A percentile compares a stretch with the other conserved stretches of the same genome.
These are phyloP conservation scores for Anthracocystis panici-leucophaei DNA, from an alignment of 1,284 basidiomycete genomes.

Conservation along the genomic window DNA sequence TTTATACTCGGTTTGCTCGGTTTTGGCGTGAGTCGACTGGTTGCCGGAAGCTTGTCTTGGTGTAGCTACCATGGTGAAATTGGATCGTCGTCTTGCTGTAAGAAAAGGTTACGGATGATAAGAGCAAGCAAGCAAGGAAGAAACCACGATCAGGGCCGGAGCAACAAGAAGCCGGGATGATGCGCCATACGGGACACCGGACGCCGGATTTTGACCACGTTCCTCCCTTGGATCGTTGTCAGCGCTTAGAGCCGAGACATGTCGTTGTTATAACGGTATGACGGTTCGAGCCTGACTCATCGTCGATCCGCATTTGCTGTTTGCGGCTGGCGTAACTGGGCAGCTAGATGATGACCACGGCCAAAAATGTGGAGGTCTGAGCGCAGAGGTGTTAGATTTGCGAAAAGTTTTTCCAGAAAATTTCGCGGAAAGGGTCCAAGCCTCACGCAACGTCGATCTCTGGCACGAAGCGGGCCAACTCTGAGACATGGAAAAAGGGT, in stretches of 20 bases:
- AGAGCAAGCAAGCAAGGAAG: not conserved
- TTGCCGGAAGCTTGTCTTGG: conserved; percentile 26
- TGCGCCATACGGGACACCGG: too few species aligned
- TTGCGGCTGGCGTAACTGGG: conserved; percentile 20
- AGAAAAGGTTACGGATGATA: not conserved
- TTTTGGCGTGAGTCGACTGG: conserved; percentile 10
- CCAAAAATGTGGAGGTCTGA: conserved; percentile 3
- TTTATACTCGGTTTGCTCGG: conserved; percentile 5
- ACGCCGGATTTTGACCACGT: too few species aligned
- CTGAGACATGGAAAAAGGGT: conserved; percentile 20
- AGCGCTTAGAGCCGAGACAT: not conserved
- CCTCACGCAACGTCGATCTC: conserved; percentile 7
- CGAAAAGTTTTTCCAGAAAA: not conserved
- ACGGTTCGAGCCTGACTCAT: conserved; percentile 42
- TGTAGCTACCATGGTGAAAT: conserved; percentile 36
- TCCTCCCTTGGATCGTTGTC: too few species aligned
- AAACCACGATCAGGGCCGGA: not conserved
- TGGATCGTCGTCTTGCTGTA: not conserved
- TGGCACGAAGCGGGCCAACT: conserved; percentile 3
- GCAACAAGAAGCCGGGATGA: too few species aligned
- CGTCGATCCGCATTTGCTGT: conserved; percentile 9
- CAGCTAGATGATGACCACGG: conserved; percentile 3
- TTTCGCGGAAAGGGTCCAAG: conserved; percentile 4
- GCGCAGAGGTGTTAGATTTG: conserved; percentile 8
- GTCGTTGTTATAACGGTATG: conserved; percentile 4